Evolutionary conservation across 306 rosid species (phyloP).

Genomic region (Rosa rugosa): DNA sequence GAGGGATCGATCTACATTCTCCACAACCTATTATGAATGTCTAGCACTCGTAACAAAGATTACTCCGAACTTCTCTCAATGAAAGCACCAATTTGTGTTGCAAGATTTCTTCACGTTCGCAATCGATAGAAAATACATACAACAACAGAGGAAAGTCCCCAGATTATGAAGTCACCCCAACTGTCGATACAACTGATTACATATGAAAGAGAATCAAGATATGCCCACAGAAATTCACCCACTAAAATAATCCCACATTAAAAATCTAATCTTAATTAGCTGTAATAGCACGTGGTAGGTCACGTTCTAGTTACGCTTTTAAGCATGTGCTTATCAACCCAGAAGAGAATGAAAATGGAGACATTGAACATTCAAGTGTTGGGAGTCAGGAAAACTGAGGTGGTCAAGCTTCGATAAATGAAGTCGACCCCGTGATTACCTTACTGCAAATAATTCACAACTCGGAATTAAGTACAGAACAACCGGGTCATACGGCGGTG

Average conservation of each 20-base stretch:
- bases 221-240: background rate
- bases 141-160: no score
- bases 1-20: no score
- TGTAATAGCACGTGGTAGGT: background rate
- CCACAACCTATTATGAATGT: no score
- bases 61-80: no score
- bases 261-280: background rate
- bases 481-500: constrained; percentile 18
- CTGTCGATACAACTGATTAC: background rate
- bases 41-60: no score
- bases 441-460: background rate
- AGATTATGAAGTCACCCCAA: background rate
- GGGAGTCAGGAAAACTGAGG: constrained; percentile 6
- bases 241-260: background rate
- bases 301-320: constrained; percentile 2
- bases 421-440: constrained; percentile 33
- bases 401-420: constrained; percentile 28
- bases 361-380: background rate
- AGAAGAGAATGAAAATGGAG: background rate
- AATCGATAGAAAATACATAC: no score
- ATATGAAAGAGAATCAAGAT: background rate
- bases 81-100: no score
- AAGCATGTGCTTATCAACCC: background rate
- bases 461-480: background rate
- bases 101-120: no score